A percentile compares a stretch with the other conserved stretches of the same genome.
Conservation (phyloP, 106 monocot genomes). For the Apostasia shenzhenica region DNA sequence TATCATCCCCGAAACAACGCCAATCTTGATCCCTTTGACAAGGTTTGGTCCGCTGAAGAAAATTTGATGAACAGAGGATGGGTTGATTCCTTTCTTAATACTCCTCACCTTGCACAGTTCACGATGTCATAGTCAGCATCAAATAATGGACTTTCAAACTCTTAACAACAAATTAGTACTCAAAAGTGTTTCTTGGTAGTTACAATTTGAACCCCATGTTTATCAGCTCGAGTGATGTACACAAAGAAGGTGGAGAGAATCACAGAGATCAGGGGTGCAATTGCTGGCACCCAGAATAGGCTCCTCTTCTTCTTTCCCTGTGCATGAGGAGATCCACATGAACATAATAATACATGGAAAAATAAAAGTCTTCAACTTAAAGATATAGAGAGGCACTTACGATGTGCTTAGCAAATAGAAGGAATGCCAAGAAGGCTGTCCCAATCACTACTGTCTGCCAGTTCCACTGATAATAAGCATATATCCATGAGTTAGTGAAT, state of each 20-base stretch:
- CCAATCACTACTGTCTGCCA: conserved; percentile 73
- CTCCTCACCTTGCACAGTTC: conserved; percentile 35
- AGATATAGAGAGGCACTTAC: conserved; percentile 21
- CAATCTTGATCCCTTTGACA: conserved; percentile 59
- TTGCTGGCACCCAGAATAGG: conserved; percentile 76
- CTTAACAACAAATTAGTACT: not conserved
- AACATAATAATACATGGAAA: not conserved
- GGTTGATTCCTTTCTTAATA: conserved; percentile 66
- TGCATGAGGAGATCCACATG: not conserved
- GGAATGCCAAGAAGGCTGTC: conserved; percentile 42
- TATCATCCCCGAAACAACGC: conserved; percentile 62
- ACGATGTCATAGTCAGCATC: not conserved
- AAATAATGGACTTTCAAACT: not conserved
- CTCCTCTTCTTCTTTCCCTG: conserved; percentile 74
- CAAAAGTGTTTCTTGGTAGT: conserved; percentile 1
- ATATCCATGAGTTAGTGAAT: not conserved
- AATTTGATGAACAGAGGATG: conserved; percentile 57
- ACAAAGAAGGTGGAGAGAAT: conserved; percentile 65
- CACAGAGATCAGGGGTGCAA: conserved; percentile 66
- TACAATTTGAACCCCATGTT: conserved; percentile 74
- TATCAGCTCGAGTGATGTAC: conserved; percentile 54
- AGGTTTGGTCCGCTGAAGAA: conserved; percentile 47
- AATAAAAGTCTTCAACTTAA: no score
- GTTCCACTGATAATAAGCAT: conserved; percentile 52
- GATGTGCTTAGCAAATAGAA: conserved; percentile 49